These are phyloP conservation scores for Fraxinus quadrangulata DNA, from an alignment of 257 asterid genomes.

Conservation along the genomic window DNA sequence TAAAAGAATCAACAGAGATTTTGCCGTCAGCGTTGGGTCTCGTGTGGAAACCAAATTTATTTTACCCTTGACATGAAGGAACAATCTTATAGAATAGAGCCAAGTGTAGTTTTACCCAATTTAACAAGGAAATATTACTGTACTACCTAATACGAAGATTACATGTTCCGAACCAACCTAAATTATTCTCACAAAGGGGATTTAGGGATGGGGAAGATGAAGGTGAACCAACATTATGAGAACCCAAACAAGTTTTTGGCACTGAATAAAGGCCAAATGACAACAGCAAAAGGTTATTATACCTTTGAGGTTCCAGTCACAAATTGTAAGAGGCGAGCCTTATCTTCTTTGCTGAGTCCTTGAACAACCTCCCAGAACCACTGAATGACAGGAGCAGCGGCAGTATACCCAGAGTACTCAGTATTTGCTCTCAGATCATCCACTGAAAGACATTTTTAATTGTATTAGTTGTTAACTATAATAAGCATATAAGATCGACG, in stretches of 20 bases:
- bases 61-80: not conserved
- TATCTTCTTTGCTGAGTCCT: slow-evolving; percentile 90
- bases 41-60: not conserved
- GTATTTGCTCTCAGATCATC: slow-evolving; percentile 95
- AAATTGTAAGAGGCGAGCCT: slow-evolving; percentile 90
- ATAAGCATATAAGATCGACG: not conserved
- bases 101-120: not conserved
- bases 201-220: slow-evolving; percentile 5
- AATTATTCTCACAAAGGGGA: not conserved
- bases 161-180: too few species aligned
- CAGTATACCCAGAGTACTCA: slow-evolving; percentile 82
- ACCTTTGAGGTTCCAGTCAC: slow-evolving; percentile 99
- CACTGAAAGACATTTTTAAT: slow-evolving; percentile 51
- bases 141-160: too few species aligned
- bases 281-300: slow-evolving; percentile 6
- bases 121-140: not conserved
- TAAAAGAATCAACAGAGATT: not conserved
- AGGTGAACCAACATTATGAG: slow-evolving; percentile 7
- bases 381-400: slow-evolving; percentile 84
- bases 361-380: slow-evolving; percentile 99
- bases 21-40: not conserved
- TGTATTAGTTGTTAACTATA: slow-evolving; percentile 1
- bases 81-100: not conserved
- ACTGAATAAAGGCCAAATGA: not conserved
- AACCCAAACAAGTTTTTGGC: not conserved